These are phyloP conservation scores for Pezicula neosporulosa DNA, from an alignment of 2,329 filamentous ascomycete species.

Conservation along the genomic window DNA sequence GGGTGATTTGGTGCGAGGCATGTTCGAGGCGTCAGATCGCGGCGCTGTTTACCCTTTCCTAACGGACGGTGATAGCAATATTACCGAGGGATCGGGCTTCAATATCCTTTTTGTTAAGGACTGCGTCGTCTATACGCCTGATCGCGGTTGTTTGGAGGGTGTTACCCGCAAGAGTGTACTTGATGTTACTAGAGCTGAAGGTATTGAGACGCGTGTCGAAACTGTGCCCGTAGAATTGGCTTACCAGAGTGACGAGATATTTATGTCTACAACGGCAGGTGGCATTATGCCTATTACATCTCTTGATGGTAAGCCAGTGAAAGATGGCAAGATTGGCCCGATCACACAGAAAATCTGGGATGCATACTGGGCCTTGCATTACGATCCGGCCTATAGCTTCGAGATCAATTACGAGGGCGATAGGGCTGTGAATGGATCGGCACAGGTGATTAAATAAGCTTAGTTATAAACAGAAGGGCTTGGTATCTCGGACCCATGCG, in stretches of 20 bases:
- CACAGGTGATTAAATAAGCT: too few relatives aligned
- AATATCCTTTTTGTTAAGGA: slow-evolving; percentile 45
- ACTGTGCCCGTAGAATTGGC: slow-evolving; percentile 37
- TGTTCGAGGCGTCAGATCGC: slow-evolving; percentile 44
- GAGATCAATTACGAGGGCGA: slow-evolving; percentile 22
- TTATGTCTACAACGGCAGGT: slow-evolving; percentile 51
- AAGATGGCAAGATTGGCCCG: slow-evolving; percentile 38
- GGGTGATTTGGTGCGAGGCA: slow-evolving; percentile 42
- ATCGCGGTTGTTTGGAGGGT: slow-evolving; percentile 44
- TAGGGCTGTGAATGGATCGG: background rate
- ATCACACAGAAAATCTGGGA: slow-evolving; percentile 47
- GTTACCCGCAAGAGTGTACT: slow-evolving; percentile 46
- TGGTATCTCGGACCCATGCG: too few relatives aligned
- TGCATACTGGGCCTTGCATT: slow-evolving; percentile 46
- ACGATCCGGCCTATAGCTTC: slow-evolving; percentile 33
- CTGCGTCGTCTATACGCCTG: slow-evolving; percentile 40
- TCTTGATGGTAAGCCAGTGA: slow-evolving; percentile 39
- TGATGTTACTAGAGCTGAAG: slow-evolving; percentile 33
- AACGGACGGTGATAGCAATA: slow-evolving; percentile 44
- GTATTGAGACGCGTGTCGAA: slow-evolving; percentile 34
- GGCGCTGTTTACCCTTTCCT: slow-evolving; percentile 45
- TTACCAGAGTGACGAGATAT: slow-evolving; percentile 43
- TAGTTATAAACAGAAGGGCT: too few relatives aligned
- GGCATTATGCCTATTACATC: slow-evolving; percentile 49
- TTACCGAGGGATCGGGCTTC: slow-evolving; percentile 48